These are phyloP conservation scores for Ceratobasidium sp. DNA, from an alignment of 1,284 basidiomycete species.

Conservation along the genomic window DNA sequence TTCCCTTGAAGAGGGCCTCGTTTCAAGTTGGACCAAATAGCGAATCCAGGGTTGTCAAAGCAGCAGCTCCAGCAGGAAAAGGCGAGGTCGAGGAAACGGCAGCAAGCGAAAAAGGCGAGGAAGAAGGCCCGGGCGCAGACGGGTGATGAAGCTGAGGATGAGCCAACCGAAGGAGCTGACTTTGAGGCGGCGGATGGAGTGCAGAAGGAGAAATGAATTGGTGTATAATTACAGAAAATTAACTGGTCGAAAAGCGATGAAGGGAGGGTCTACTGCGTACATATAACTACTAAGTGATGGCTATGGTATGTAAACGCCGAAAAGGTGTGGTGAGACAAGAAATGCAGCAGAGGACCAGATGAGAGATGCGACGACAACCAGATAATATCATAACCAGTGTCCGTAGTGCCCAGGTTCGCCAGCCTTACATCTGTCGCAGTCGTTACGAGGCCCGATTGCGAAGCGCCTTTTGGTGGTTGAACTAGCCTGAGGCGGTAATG, in stretches of 20 bases:
- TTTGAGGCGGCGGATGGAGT: background rate
- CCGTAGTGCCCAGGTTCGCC: slow-evolving; percentile 42
- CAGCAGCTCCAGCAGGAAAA: slow-evolving; percentile 73
- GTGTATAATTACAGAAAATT: slow-evolving; percentile 5
- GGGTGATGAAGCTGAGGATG: slow-evolving; percentile 46
- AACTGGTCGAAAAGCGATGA: background rate
- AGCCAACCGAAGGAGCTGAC: background rate
- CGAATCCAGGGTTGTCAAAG: slow-evolving; percentile 82
- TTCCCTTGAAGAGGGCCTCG: slow-evolving; percentile 28
- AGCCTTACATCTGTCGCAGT: slow-evolving; percentile 30
- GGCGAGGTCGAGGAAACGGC: slow-evolving; percentile 77
- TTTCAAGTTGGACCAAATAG: slow-evolving; percentile 72
- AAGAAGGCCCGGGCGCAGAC: slow-evolving; percentile 66
- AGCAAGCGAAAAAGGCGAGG: slow-evolving; percentile 76
- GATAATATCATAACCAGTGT: slow-evolving; percentile 39
- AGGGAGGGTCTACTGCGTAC: background rate
- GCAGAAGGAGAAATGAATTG: slow-evolving; percentile 5
- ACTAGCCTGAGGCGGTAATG: background rate
- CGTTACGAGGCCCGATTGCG: slow-evolving; percentile 33
- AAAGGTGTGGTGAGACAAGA: background rate
- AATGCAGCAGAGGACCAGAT: background rate
- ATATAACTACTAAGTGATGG: slow-evolving; percentile 5
- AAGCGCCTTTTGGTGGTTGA: slow-evolving; percentile 29
- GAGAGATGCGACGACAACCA: background rate
- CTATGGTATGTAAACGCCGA: background rate